A percentile compares a stretch with the other conserved stretches of the same genome.
Conservation (phyloP, 306 rosid species). For the Dalbergia cochinchinensis region DNA sequence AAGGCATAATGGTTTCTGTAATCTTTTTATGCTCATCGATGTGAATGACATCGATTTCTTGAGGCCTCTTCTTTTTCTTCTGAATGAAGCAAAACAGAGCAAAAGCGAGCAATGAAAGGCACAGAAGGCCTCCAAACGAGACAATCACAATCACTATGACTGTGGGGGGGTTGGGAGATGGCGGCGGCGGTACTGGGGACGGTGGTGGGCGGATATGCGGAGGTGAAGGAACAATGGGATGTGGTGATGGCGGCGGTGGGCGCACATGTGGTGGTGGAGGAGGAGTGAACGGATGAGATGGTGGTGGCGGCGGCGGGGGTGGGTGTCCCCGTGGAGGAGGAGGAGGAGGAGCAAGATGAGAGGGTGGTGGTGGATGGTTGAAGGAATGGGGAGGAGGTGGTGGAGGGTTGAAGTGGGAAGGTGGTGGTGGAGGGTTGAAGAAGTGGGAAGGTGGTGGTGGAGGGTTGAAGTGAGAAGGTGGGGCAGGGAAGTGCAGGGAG, state of each 20-base stretch:
- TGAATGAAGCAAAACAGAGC: slow-evolving; percentile 63
- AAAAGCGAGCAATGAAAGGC: slow-evolving; percentile 68
- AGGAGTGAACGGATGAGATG: slow-evolving; percentile 22
- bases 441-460: slow-evolving; percentile 41
- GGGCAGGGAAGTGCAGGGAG: slow-evolving; percentile 55
- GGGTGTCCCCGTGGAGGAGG: slow-evolving; percentile 40
- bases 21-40: slow-evolving; percentile 68
- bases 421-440: slow-evolving; percentile 48
- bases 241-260: slow-evolving; percentile 55
- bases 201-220: slow-evolving; percentile 53
- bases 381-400: slow-evolving; percentile 49
- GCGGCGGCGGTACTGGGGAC: slow-evolving; percentile 61
- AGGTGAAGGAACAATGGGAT: slow-evolving; percentile 50
- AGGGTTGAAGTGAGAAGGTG: slow-evolving; percentile 47
- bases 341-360: slow-evolving; percentile 13
- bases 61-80: slow-evolving; percentile 55
- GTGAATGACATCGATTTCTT: slow-evolving; percentile 63
- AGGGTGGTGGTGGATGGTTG: slow-evolving; percentile 9
- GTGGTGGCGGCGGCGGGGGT: slow-evolving; percentile 40
- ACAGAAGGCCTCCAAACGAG: slow-evolving; percentile 63
- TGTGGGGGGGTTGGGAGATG: slow-evolving; percentile 61
- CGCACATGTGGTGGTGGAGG: slow-evolving; percentile 37
- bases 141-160: slow-evolving; percentile 66
- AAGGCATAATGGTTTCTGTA: slow-evolving; percentile 59
- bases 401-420: slow-evolving; percentile 8